Percentiles rank a stretch among this genome's conserved stretches.
Evolutionary conservation across 192 early-diverging fungal species (phyloP).

Genomic region (Chytriomyces hyalinus): DNA sequence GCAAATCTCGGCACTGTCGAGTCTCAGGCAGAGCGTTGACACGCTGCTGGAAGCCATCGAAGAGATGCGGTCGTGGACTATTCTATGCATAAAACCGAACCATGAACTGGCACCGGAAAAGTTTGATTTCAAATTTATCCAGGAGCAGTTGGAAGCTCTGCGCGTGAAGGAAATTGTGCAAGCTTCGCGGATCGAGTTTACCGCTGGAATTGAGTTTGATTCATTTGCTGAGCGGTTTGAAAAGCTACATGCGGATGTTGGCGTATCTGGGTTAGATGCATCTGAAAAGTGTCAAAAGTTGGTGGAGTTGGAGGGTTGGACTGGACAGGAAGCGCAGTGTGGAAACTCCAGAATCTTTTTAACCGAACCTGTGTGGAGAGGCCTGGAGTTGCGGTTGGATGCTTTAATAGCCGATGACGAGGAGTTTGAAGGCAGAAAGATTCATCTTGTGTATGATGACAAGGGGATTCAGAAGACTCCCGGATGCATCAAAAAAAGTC

Average conservation of each 20-base stretch:
- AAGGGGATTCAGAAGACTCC: slow-evolving; percentile 20
- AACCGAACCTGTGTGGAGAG: slow-evolving; percentile 77
- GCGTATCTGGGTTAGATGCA: not conserved
- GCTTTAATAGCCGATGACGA: slow-evolving; percentile 42
- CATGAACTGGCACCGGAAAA: slow-evolving; percentile 61
- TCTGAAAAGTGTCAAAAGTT: slow-evolving; percentile 24
- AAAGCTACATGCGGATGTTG: slow-evolving; percentile 21
- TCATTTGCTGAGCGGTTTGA: slow-evolving; percentile 76
- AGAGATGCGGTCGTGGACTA: slow-evolving; percentile 35
- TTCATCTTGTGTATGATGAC: slow-evolving; percentile 18
- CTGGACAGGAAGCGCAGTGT: slow-evolving; percentile 26
- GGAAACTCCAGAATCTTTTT: slow-evolving; percentile 67
- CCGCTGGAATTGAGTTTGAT: slow-evolving; percentile 69
- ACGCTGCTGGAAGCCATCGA: slow-evolving; percentile 30
- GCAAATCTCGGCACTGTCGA: not conserved
- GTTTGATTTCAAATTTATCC: slow-evolving; percentile 70
- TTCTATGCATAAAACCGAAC: slow-evolving; percentile 65
- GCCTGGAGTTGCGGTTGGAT: slow-evolving; percentile 80
- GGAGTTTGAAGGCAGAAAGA: slow-evolving; percentile 31
- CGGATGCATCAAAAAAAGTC: slow-evolving; percentile 30
- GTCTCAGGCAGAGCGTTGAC: slow-evolving; percentile 35
- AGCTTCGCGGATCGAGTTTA: slow-evolving; percentile 68
- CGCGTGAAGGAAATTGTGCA: slow-evolving; percentile 71
- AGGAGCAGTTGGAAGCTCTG: slow-evolving; percentile 69
- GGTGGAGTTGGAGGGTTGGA: slow-evolving; percentile 35